Conservation (phyloP, 192 early-diverging fungal species). For the Diversispora epigaea region DNA sequence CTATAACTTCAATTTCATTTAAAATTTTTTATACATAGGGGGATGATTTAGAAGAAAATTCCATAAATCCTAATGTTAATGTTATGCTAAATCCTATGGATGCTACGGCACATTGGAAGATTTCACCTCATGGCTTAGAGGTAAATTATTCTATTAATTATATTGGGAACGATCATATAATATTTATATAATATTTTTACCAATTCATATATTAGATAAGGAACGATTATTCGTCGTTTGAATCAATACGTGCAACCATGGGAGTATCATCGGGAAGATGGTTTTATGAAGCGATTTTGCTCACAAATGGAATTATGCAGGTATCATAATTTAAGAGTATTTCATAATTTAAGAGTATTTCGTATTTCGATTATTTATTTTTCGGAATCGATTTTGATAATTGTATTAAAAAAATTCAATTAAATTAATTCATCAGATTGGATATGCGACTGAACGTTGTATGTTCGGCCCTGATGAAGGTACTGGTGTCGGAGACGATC, state of each 20-base stretch:
- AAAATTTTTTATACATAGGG: conserved; percentile 16
- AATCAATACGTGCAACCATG: conserved; percentile 61
- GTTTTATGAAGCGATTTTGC: conserved; percentile 70
- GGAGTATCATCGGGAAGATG: conserved; percentile 62
- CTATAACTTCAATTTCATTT: background rate
- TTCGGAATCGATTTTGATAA: background rate
- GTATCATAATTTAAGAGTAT: background rate
- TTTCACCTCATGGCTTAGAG: conserved; percentile 51
- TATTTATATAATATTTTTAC: background rate
- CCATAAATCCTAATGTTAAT: conserved; percentile 37
- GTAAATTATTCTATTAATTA: conserved; percentile 28
- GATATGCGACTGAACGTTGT: conserved; percentile 67
- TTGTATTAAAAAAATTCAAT: background rate
- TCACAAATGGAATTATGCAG: conserved; percentile 76
- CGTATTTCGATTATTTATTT: background rate
- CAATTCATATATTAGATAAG: conserved; percentile 46
- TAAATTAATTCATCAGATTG: conserved; percentile 41
- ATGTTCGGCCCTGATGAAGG: conserved; percentile 77
- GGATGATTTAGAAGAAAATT: conserved; percentile 14
- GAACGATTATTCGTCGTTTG: conserved; percentile 79
- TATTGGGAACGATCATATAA: background rate
- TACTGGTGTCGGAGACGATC: conserved; percentile 68
- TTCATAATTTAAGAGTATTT: background rate
- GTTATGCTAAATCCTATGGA: conserved; percentile 56
- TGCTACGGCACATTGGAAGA: conserved; percentile 55